A percentile compares a stretch with the other conserved stretches of the same genome.
Evolutionary conservation across 1,139 yeast genomes (phyloP).

Genomic region (Pichia sp.): DNA sequence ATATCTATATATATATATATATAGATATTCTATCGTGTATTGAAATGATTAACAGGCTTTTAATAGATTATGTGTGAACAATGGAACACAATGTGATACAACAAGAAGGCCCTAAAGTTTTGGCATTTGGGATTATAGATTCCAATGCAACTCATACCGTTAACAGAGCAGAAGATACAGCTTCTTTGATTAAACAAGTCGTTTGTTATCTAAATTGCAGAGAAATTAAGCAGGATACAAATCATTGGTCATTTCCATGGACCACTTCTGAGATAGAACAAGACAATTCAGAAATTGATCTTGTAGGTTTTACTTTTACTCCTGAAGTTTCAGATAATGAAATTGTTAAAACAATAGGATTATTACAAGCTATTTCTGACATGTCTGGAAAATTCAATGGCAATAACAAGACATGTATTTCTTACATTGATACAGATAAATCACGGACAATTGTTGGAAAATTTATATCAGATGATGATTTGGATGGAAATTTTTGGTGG

Average conservation of each 20-base stretch:
- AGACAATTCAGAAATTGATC: not conserved
- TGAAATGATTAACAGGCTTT: too few species aligned
- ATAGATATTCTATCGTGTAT: too few species aligned
- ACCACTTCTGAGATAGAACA: not conserved
- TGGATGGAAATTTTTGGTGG: constrained; percentile 18
- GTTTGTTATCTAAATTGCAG: constrained; percentile 6
- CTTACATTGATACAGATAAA: constrained; percentile 27
- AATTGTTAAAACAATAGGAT: constrained; percentile 24
- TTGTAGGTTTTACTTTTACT: not conserved
- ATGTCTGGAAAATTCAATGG: constrained; percentile 22
- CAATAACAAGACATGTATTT: constrained; percentile 2
- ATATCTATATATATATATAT: too few species aligned
- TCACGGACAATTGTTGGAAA: constrained; percentile 24
- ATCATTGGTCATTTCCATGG: not conserved
- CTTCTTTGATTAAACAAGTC: constrained; percentile 10
- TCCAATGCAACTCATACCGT: constrained; percentile 6
- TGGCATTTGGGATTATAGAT: constrained; percentile 7
- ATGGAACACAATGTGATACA: not conserved
- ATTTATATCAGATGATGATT: constrained; percentile 14
- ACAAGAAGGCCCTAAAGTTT: not conserved
- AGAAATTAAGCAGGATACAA: not conserved
- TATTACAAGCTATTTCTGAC: constrained; percentile 26
- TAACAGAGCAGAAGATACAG: constrained; percentile 8
- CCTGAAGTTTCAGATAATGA: constrained; percentile 16
- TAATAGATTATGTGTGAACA: not conserved